These are phyloP conservation scores for Ophiocordyceps polyrhachis-furcata DNA, from an alignment of 2,329 filamentous ascomycete species.

Conservation along the genomic window DNA sequence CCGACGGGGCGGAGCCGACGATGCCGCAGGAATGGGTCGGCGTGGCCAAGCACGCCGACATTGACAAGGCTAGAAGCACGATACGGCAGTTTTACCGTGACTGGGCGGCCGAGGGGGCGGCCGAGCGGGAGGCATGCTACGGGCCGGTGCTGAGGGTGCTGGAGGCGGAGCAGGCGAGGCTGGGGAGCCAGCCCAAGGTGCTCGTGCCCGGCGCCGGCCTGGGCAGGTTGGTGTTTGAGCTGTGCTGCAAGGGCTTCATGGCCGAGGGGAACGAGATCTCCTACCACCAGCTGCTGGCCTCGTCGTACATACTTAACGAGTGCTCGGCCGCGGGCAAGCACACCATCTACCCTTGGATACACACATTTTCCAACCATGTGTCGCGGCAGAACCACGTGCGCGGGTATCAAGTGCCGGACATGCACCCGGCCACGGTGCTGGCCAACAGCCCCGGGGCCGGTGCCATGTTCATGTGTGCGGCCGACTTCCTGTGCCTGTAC, in stretches of 20 bases:
- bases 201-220: constrained; percentile 82
- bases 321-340: constrained; percentile 43
- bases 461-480: constrained; percentile 80
- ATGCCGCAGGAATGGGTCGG: constrained; percentile 49
- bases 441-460: constrained; percentile 23
- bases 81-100: constrained; percentile 89
- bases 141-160: constrained; percentile 53
- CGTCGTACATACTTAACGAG: constrained; percentile 55
- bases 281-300: constrained; percentile 87
- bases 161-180: constrained; percentile 21
- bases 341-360: constrained; percentile 67
- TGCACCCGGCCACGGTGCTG: constrained; percentile 47
- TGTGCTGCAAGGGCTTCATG: constrained; percentile 53
- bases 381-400: constrained; percentile 57
- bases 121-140: constrained; percentile 63
- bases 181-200: constrained; percentile 35
- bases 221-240: constrained; percentile 74
- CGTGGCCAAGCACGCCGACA: constrained; percentile 51
- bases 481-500: constrained; percentile 85
- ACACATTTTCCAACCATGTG: constrained; percentile 73
- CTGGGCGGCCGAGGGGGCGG: constrained; percentile 63
- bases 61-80: constrained; percentile 85
- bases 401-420: constrained; percentile 58
- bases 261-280: constrained; percentile 91
- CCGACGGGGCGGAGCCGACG: constrained; percentile 19